phyloP scores from a whole-genome alignment of 768 basidiomycete species.

The Leccinellum albellum region DNA sequence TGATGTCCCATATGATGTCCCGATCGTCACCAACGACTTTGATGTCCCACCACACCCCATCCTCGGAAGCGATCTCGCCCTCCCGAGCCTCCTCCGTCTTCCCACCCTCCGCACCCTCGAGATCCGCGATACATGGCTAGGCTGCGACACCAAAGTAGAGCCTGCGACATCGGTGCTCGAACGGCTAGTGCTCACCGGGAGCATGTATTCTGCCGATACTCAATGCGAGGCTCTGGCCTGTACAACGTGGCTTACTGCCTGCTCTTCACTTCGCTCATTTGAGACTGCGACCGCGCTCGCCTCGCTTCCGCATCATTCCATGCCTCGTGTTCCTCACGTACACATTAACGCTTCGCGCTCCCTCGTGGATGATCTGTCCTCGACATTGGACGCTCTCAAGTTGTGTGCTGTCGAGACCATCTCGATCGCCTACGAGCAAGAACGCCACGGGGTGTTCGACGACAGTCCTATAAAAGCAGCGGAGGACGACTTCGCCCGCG shows the following conservation, averaged over 20 bases:
- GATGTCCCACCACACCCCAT: constrained; percentile 54
- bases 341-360: constrained; percentile 28
- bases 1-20: constrained; percentile 40
- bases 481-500: constrained; percentile 22
- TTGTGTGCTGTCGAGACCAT: constrained; percentile 20
- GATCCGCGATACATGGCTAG: constrained; percentile 70
- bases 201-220: constrained; percentile 25
- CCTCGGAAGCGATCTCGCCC: constrained; percentile 53
- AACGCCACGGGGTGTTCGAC: background rate
- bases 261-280: constrained; percentile 18
- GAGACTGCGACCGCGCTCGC: constrained; percentile 24
- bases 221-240: constrained; percentile 22
- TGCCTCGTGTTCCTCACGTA: constrained; percentile 17
- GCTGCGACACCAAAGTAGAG: constrained; percentile 31
- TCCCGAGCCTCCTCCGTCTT: constrained; percentile 64
- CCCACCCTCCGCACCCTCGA: constrained; percentile 57
- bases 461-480: background rate
- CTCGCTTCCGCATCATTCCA: constrained; percentile 1
- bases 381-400: constrained; percentile 18
- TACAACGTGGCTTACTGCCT: constrained; percentile 24
- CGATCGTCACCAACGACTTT: constrained; percentile 58
- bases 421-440: constrained; percentile 20
- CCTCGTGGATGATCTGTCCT: constrained; percentile 17
- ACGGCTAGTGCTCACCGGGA: constrained; percentile 26
- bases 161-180: constrained; percentile 9